Evolutionary conservation across 2,329 filamentous ascomycete genomes (phyloP), one percentile per base, ranked within the genome.

Genomic region (Didymosphaeria variabile): DNA sequence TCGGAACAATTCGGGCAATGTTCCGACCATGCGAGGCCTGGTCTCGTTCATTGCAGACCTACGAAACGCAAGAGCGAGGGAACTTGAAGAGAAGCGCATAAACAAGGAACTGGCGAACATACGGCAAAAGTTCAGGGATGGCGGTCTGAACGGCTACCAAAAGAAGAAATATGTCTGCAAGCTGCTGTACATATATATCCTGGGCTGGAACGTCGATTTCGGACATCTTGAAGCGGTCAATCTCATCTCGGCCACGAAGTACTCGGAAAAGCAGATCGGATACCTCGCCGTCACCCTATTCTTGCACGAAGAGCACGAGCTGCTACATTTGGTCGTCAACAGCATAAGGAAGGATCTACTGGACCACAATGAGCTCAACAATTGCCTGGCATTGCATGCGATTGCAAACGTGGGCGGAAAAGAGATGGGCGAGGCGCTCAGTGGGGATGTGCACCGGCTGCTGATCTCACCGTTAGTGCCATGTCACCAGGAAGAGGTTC

Each of bases 141-240:
- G 93, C 67, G 95, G 87, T 76, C 84, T 99, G 60, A 97, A 91
- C 77, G 96, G 95, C 68, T 99, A 99, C 77, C 93, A 97, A 84
- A 97, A 96, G 85, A 99, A 99, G 87, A 99, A 99, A 91, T 99
- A 99, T 78, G 95, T 99, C 69, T 99, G 95, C 92, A 99, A 99
- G 89, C 88, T 99, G 69, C 85, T 99, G 64, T 99, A 99, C 80
- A 98, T 99, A 74, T 99, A 99, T 80, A 99, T 99, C 62, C 87
- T 99, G 67, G 95, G 95, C 52, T 99, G 95, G 91, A 94, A 99
- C 78, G 94, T 99, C 81, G 96, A 98, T 79, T 99, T 99, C 79
- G 95, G 95, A 58, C 95, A 99, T 77, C 88, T 99, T 69, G 95
- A 99, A 82, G 96, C 96, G 36, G 94, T 99, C 76, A 98, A 98